These are phyloP conservation scores for Emericellopsis cladophorae DNA, from an alignment of 2,329 filamentous ascomycete genomes.

Conservation along the genomic window DNA sequence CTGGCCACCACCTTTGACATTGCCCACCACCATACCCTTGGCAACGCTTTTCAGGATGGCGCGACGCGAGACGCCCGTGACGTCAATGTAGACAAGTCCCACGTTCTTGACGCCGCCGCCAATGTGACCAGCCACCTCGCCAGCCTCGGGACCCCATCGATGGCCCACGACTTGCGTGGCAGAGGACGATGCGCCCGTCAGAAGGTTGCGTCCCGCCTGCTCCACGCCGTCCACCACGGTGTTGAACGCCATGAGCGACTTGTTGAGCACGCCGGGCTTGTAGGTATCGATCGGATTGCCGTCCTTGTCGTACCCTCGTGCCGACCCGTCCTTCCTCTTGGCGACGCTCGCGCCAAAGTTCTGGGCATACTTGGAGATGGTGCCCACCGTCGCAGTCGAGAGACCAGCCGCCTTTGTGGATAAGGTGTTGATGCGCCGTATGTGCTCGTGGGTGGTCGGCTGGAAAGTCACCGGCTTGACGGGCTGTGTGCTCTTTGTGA, in stretches of 20 bases:
- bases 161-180: constrained; percentile 81
- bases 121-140: constrained; percentile 60
- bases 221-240: constrained; percentile 92
- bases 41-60: constrained; percentile 91
- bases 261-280: constrained; percentile 89
- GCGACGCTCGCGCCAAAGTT: constrained; percentile 69
- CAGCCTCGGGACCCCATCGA: constrained; percentile 77
- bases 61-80: constrained; percentile 77
- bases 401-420: constrained; percentile 68
- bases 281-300: constrained; percentile 53
- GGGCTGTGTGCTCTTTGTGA: constrained; percentile 70
- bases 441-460: constrained; percentile 69
- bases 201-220: constrained; percentile 66
- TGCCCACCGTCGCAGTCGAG: constrained; percentile 76
- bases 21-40: constrained; percentile 88
- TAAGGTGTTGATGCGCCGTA: constrained; percentile 82
- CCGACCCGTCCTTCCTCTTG: constrained; percentile 35
- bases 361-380: constrained; percentile 74
- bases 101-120: constrained; percentile 91
- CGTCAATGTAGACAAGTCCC: constrained; percentile 93
- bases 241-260: constrained; percentile 90
- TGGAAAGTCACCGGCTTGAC: constrained; percentile 79
- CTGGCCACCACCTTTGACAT: constrained; percentile 60
- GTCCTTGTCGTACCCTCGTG: constrained; percentile 54
- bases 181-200: constrained; percentile 63